These are phyloP conservation scores for Candida qinlingensis DNA, from an alignment of 805 yeast genomes.

Conservation along the genomic window DNA sequence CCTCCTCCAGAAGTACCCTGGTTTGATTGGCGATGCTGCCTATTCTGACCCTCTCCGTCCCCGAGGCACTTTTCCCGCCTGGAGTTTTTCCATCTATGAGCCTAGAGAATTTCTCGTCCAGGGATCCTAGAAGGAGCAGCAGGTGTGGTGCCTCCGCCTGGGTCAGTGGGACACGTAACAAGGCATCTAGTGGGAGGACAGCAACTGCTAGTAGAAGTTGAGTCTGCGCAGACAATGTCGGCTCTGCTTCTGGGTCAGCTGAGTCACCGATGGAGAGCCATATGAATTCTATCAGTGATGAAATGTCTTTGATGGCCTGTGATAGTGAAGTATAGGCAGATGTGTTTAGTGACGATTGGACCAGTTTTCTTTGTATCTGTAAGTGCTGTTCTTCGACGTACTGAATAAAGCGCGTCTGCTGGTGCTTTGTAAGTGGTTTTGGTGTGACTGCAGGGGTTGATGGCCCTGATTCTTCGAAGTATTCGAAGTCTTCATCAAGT, in stretches of 20 bases:
- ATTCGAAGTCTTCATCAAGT: not conserved
- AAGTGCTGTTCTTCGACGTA: constrained; percentile 52
- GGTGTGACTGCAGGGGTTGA: not conserved
- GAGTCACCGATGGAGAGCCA: constrained; percentile 52
- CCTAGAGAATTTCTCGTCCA: constrained; percentile 37
- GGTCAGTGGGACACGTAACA: constrained; percentile 37
- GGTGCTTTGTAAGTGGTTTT: constrained; percentile 34
- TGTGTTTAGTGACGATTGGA: constrained; percentile 34
- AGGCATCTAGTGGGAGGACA: constrained; percentile 61
- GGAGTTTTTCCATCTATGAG: constrained; percentile 32
- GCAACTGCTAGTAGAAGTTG: constrained; percentile 58
- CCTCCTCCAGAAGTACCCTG: constrained; percentile 35
- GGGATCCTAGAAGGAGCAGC: constrained; percentile 31
- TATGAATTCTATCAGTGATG: constrained; percentile 45
- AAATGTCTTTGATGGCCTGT: constrained; percentile 40
- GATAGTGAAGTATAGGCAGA: constrained; percentile 26
- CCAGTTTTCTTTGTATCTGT: constrained; percentile 49
- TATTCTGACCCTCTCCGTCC: constrained; percentile 41
- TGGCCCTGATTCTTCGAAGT: constrained; percentile 7
- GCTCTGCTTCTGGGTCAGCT: constrained; percentile 12
- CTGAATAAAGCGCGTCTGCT: constrained; percentile 50
- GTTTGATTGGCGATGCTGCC: constrained; percentile 45
- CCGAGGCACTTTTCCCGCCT: constrained; percentile 32
- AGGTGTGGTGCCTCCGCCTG: constrained; percentile 28
- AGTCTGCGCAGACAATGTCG: constrained; percentile 49